Percentiles rank a stretch among this genome's conserved stretches.
Conservation (phyloP, 495 filamentous ascomycete genomes). For the Pseudomonodictys pantanalensis region DNA sequence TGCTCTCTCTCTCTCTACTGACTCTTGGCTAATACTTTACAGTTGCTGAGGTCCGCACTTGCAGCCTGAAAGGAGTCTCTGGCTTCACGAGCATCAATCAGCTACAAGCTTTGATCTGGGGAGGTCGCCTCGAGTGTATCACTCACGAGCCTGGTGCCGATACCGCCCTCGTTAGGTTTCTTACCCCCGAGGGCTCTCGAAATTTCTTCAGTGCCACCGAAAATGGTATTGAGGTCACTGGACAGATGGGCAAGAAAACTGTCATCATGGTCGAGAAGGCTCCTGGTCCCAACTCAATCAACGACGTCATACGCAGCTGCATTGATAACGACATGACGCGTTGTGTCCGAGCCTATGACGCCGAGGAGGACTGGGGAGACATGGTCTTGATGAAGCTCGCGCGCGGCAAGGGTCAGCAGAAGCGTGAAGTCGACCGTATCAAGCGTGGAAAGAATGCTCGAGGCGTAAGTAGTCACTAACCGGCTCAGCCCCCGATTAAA, state of each 20-base stretch:
- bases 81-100: conserved; percentile 36
- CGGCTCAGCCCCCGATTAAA: too few relatives aligned
- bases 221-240: conserved; percentile 45
- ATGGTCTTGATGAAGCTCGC: conserved; percentile 39
- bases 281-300: conserved; percentile 42
- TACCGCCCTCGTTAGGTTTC: conserved; percentile 45
- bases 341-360: conserved; percentile 44
- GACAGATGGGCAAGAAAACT: conserved; percentile 12
- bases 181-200: conserved; percentile 41
- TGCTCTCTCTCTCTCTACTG: background rate
- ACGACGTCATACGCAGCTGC: conserved; percentile 40
- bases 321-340: conserved; percentile 43
- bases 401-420: conserved; percentile 24
- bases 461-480: conserved; percentile 36
- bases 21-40: background rate
- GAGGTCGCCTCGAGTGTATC: conserved; percentile 45
- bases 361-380: conserved; percentile 40
- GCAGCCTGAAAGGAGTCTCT: conserved; percentile 44
- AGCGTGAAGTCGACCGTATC: conserved; percentile 44
- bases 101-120: conserved; percentile 46
- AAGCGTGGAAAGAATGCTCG: conserved; percentile 37
- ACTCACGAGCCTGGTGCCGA: conserved; percentile 19
- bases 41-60: conserved; percentile 40
- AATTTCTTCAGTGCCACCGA: conserved; percentile 45
- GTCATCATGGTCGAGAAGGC: conserved; percentile 42